Percentiles rank a stretch among this genome's conserved stretches.
Conservation (phyloP, 1,139 yeast genomes). For the Yamadazyma diospyri region DNA sequence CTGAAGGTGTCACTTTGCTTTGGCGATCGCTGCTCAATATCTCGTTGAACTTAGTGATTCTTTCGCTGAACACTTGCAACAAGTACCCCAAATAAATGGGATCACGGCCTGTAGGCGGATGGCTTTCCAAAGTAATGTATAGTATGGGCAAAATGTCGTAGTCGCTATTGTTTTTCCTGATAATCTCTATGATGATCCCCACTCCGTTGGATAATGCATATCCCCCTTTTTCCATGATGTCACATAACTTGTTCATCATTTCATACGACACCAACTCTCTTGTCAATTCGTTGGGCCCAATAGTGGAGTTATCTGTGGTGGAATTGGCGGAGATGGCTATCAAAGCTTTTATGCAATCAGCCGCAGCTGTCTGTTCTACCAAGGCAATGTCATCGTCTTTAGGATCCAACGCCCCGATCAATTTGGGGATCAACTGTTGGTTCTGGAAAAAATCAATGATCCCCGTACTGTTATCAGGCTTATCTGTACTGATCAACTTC, state of each 20-base stretch:
- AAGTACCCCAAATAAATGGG: conserved; percentile 91
- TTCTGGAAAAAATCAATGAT: conserved; percentile 66
- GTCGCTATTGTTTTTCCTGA: conserved; percentile 93
- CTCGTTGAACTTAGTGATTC: conserved; percentile 62
- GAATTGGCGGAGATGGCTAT: conserved; percentile 64
- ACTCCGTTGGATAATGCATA: conserved; percentile 93
- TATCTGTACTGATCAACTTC: conserved; percentile 75
- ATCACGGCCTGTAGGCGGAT: conserved; percentile 93
- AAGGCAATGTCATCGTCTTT: conserved; percentile 19
- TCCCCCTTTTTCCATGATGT: conserved; percentile 89
- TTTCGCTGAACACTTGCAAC: conserved; percentile 73
- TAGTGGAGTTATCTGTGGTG: conserved; percentile 77
- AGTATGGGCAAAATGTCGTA: conserved; percentile 89
- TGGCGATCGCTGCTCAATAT: conserved; percentile 25
- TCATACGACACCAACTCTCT: conserved; percentile 78
- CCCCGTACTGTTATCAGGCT: conserved; percentile 75
- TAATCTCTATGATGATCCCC: conserved; percentile 91
- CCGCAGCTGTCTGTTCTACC: conserved; percentile 43
- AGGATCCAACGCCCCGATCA: conserved; percentile 54
- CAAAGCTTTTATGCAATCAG: conserved; percentile 46
- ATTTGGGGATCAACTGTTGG: conserved; percentile 57
- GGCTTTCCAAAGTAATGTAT: conserved; percentile 81
- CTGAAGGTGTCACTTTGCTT: conserved; percentile 19
- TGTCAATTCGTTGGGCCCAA: conserved; percentile 94
- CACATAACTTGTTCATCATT: conserved; percentile 63